phyloP scores from a whole-genome alignment of 2,329 filamentous ascomycete species.

The Aureobasidium sp. region DNA sequence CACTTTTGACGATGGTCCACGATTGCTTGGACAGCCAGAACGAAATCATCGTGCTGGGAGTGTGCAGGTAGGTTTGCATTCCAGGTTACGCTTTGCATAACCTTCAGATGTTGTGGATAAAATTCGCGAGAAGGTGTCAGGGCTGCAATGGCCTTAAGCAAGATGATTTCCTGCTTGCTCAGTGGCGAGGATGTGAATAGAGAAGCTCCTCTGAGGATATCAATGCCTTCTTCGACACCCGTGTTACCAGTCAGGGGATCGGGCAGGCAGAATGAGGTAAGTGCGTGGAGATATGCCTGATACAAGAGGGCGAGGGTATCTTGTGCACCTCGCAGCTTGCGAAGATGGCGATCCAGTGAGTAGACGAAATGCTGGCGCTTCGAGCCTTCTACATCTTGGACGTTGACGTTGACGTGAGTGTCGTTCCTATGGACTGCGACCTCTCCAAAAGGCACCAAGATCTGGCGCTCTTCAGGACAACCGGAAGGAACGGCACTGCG shows the following conservation, averaged over 20 bases:
- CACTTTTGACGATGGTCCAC: constrained; percentile 20
- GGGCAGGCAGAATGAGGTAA: constrained; percentile 51
- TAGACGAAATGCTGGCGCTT: constrained; percentile 45
- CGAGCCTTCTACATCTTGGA: not conserved
- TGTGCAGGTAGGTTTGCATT: constrained; percentile 31
- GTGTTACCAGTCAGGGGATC: constrained; percentile 54
- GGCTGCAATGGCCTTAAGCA: constrained; percentile 20
- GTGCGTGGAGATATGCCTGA: constrained; percentile 54
- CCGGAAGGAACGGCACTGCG: constrained; percentile 34
- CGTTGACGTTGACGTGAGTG: constrained; percentile 17
- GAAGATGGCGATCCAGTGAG: constrained; percentile 47
- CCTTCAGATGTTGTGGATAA: constrained; percentile 37
- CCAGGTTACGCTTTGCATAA: constrained; percentile 43
- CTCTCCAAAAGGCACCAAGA: constrained; percentile 48
- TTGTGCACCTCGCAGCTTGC: constrained; percentile 50
- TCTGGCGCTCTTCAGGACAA: constrained; percentile 34
- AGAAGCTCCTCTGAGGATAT: constrained; percentile 20
- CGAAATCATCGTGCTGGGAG: constrained; percentile 38
- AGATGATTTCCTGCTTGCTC: constrained; percentile 23
- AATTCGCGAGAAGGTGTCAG: constrained; percentile 35
- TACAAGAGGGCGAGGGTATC: constrained; percentile 41
- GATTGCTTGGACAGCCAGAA: constrained; percentile 21
- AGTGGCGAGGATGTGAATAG: constrained; percentile 23
- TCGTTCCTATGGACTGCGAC: constrained; percentile 36
- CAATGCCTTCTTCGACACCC: constrained; percentile 50